Base-by-base conservation (phyloP, 2,329 filamentous ascomycete genomes). In the Atkinsonella hypoxylon region DNA sequence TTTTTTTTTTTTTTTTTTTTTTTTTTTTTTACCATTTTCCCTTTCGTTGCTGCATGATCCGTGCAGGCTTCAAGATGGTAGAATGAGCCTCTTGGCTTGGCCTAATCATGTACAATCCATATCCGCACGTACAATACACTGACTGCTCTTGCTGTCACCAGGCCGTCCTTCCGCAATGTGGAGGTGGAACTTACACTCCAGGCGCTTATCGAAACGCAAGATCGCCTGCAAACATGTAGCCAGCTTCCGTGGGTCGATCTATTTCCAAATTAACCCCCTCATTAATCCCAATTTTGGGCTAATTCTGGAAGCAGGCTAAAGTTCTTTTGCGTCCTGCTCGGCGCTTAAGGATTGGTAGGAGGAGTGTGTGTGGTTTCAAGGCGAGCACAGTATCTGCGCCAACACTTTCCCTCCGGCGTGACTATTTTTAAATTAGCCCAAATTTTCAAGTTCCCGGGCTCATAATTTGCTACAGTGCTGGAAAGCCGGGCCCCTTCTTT, bases 391-490 rank as follows among this genome's bases (percentile, higher is more conserved):
- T n/a, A 22, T 15, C n/a, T 12, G 13, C 13, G 18, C 48, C 31
- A 42, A 41, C 43, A 42, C 12, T 3, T 32, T n/a, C 13, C 31
- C 22, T 10, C 11, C 17, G 17, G 15, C 12, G 40, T 45, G 47
- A 56, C 64, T 68, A 67, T 67, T 67, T 66, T 64, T 67, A 62
- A 61, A 64, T 66, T 62, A 59, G 57, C 55, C 60, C 62, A 50
- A 55, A 60, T 58, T 30, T 42, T 46, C 32, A n/a, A 22, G 34
- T 45, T 10, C 40, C 51, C 48, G 9, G 22, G 48, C 51, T 46
- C 52, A 52, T 55, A 58, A 53, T 56, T 50, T 42, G 46, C 18
- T 18, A 15, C 9, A 15, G 18, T 32, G 34, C 31, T 4, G 34
- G 26, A 26, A 4, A 26, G 26, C 4, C 26, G 4, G 26, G 26